phyloP scores from a whole-genome alignment of 192 early-diverging fungal species.

The Lunasporangiospora selenospora region DNA sequence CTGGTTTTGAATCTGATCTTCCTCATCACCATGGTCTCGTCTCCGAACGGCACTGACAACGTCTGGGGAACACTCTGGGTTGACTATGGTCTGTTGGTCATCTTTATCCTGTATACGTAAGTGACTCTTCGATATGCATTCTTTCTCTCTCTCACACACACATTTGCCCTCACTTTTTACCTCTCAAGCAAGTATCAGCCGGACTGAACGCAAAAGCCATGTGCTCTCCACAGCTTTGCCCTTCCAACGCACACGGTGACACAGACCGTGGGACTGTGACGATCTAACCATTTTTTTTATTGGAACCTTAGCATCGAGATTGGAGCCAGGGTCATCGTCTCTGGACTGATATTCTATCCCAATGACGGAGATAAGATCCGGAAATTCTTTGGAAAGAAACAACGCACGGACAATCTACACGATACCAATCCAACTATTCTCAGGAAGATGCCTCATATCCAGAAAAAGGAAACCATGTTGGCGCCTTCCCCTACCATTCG shows the following conservation, averaged over 20 bases:
- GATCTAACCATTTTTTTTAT: conserved; percentile 34
- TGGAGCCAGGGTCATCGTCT: conserved; percentile 41
- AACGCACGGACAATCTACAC: conserved; percentile 34
- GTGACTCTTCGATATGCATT: conserved; percentile 2
- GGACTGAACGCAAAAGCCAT: too few relatives aligned
- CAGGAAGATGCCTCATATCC: conserved; percentile 10
- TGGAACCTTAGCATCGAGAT: conserved; percentile 44
- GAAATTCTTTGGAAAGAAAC: conserved; percentile 34
- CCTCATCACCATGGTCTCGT: conserved; percentile 51
- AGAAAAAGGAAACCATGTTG: conserved; percentile 5
- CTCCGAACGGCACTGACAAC: conserved; percentile 13
- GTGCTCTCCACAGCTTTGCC: too few relatives aligned
- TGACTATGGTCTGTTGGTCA: conserved; percentile 54
- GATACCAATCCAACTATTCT: conserved; percentile 49
- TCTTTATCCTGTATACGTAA: conserved; percentile 64
- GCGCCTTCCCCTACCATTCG: conserved; percentile 10
- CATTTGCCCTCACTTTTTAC: too few relatives aligned
- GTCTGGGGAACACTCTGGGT: conserved; percentile 55
- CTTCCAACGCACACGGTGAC: too few relatives aligned
- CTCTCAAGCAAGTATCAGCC: too few relatives aligned
- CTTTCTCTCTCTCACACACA: background rate
- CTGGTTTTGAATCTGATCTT: conserved; percentile 51
- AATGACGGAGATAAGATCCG: conserved; percentile 38
- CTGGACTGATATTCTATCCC: conserved; percentile 44
- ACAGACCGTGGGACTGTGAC: too few relatives aligned